These are phyloP conservation scores for Forsythia viridissima DNA, from an alignment of 257 asterid genomes.

Conservation along the genomic window DNA sequence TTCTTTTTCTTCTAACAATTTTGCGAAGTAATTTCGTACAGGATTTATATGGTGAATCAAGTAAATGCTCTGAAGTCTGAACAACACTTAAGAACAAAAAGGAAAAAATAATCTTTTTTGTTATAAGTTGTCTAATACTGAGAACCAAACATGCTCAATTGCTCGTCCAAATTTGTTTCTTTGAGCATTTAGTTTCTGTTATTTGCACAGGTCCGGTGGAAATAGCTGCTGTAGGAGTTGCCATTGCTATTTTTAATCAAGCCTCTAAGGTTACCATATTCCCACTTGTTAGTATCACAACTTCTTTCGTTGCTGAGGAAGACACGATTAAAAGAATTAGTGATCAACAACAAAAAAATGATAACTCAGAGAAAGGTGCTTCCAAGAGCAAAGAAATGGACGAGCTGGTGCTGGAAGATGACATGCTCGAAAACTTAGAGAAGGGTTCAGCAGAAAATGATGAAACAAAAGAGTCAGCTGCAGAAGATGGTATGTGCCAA, in stretches of 20 bases:
- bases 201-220: constrained; percentile 66
- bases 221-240: constrained; percentile 87
- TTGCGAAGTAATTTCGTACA: no score
- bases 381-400: constrained; percentile 20
- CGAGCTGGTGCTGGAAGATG: constrained; percentile 8
- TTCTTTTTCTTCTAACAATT: no score
- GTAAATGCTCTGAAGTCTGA: no score
- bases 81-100: no score
- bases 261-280: constrained; percentile 84
- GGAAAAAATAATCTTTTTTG: not conserved
- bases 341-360: constrained; percentile 19
- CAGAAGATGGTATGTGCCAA: constrained; percentile 31
- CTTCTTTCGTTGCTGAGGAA: constrained; percentile 96
- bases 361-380: constrained; percentile 31
- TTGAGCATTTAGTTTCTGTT: no score
- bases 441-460: constrained; percentile 10
- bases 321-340: constrained; percentile 55
- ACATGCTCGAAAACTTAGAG: not conserved
- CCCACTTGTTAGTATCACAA: constrained; percentile 93
- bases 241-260: constrained; percentile 86
- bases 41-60: no score
- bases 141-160: not conserved
- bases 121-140: not conserved
- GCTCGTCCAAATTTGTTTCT: not conserved
- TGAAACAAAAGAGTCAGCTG: constrained; percentile 25